Base-by-base conservation (phyloP, 2,329 filamentous ascomycete species). In the Microascus cirrosus region DNA sequence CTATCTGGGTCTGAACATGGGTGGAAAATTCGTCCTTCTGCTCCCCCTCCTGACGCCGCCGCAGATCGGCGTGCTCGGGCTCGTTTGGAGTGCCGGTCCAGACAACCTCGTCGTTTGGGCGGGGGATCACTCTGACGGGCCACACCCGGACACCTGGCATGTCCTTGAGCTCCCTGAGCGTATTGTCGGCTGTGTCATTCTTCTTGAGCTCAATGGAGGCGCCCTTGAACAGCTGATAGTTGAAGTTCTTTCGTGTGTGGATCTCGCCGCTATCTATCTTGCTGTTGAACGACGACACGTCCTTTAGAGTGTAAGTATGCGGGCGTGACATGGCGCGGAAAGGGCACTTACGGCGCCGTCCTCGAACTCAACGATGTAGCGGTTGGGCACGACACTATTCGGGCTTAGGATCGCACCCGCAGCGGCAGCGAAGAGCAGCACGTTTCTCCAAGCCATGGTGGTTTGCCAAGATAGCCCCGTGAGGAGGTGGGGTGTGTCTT, bases 1-100 rank as follows among this genome's bases (percentile, higher is more conserved):
- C 75, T 20, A 83, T 74, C 67, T 82, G 79, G 2, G 78, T 81
- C 77, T 81, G 80, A 60, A 78, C 64, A 56, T 83, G 80, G 1
- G 79, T 73, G n/a, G 73, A 69, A 60, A 76, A 78, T 0, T 67
- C 71, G 59, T 78, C 74, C 0, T n/a, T 53, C 6, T 50, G 28
- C 3, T 61, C 58, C 12, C 36, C 51, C 11, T 54, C 35, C 48
- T 58, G 51, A 18, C 56, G 56, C 36, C 25, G 42, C 18, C 25
- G 35, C 8, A 58, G 36, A 34, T 28, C 15, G 18, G 48, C 52
- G 12, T 56, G 53, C 25, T 57, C 59, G 51, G 34, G 39, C 50
- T 28, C n/a, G 42, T 66, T 67, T 58, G 63, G 63, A 58, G 66
- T 65, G 28, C 74, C 76, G 22, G 72, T 69, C 72, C 76, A 75